Evolutionary conservation across 805 yeast genomes (phyloP), one percentile per base, ranked within the genome.

Genomic region (Lipomyces orientalis): DNA sequence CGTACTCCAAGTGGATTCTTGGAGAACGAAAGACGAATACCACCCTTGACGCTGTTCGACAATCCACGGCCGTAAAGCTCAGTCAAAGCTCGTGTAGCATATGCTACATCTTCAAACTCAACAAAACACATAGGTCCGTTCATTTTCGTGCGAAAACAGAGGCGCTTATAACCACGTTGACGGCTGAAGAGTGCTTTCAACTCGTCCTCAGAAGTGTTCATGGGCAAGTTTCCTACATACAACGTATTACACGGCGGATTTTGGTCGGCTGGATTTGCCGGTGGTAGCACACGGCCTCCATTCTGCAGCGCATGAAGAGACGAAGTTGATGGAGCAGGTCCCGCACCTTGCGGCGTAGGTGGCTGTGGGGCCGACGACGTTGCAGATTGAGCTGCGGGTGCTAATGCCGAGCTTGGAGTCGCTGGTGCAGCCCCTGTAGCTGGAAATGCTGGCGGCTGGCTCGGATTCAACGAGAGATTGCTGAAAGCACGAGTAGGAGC

Each of bases 111-210:
- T 74, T 95, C 99, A 81, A 95, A 95, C 81, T 95, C 99, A 64
- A 95, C 99, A 83, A 95, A 95, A 79, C 99, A 95, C 98, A 95
- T 95, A 64, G 99, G 99, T 4, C 99, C 98, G 73, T 83, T 85
- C 61, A 83, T 84, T 79, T 93, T 92, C 19, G 96, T 93, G 74
- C 97, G 85, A 82, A 95, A 95, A 22, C 97, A 90, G 62, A 95
- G 84, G 64, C 99, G 83, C 77, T 97, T 89, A 82, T 95, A 95
- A 1, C 99, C 99, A 67, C 89, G 87, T 75, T 94, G 97, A 7
- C 91, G 89, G 51, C 95, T 85, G 77, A 95, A 95, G 71, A 95
- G 80, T 52, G 91, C 88, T 73, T 97, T 87, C 70, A 95, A 85
- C 78, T 95, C 99, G 65, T 89, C 90, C 77, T 95, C 99, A 1